phyloP scores from a whole-genome alignment of 257 asterid species.

The Solanum tacnaense region DNA sequence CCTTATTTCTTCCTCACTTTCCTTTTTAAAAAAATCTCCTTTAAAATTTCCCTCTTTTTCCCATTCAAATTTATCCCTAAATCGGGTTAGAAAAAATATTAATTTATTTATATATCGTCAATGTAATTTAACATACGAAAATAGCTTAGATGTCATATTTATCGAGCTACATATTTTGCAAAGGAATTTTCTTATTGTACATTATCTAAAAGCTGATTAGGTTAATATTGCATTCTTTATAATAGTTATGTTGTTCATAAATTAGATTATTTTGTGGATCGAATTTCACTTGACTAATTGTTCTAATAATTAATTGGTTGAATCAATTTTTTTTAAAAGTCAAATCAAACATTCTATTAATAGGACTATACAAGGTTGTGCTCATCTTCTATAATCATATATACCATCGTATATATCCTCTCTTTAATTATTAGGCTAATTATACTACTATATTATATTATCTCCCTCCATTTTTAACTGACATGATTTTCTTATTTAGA shows the following conservation, averaged over 20 bases:
- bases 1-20: not conserved
- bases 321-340: not conserved
- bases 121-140: not conserved
- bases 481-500: too few species aligned
- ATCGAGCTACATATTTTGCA: not conserved
- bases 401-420: not conserved
- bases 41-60: not conserved
- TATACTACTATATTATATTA: not conserved
- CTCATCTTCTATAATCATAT: not conserved
- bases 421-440: not conserved
- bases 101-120: not conserved
- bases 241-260: not conserved
- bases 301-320: not conserved
- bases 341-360: not conserved
- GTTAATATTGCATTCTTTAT: not conserved
- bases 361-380: not conserved
- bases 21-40: not conserved
- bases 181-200: not conserved
- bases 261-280: not conserved
- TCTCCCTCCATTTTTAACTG: too few species aligned
- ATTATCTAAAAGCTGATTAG: not conserved
- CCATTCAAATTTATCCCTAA: not conserved
- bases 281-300: not conserved
- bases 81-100: not conserved
- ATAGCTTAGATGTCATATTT: not conserved